These are phyloP conservation scores for Oryza rufipogon DNA, from an alignment of 176 grass and related monocot genomes.

Conservation along the genomic window DNA sequence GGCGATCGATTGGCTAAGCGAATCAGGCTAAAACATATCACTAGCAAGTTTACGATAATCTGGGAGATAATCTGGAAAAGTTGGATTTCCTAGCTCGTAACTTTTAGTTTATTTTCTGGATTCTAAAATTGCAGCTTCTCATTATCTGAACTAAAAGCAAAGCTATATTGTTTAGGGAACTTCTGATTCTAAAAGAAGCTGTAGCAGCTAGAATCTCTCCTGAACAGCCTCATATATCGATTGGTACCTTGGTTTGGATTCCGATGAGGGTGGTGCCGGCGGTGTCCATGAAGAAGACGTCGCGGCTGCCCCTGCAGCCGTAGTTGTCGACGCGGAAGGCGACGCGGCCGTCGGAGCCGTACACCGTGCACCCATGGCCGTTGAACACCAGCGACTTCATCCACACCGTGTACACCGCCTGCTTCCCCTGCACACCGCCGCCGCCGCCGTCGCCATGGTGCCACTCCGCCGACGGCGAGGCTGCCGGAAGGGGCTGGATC, in stretches of 20 bases:
- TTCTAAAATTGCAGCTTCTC: too few relatives aligned
- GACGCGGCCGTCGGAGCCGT: constrained; percentile 56
- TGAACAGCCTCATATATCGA: neutral
- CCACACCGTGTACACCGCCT: constrained; percentile 67
- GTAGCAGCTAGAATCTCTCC: too few relatives aligned
- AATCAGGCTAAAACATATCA: too few relatives aligned
- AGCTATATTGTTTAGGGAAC: too few relatives aligned
- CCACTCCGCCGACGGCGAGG: neutral
- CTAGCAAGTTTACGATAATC: too few relatives aligned
- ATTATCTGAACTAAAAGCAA: too few relatives aligned
- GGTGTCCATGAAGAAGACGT: constrained; percentile 75
- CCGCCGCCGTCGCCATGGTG: neutral
- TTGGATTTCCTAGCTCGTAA: too few relatives aligned
- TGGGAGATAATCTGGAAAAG: too few relatives aligned
- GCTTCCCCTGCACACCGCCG: neutral
- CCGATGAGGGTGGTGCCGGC: constrained; percentile 46
- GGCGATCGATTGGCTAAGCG: neutral
- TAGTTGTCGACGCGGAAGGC: constrained; percentile 87
- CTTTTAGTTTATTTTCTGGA: too few relatives aligned
- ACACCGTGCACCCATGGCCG: constrained; percentile 73
- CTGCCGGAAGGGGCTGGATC: constrained; percentile 39
- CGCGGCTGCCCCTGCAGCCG: constrained; percentile 47
- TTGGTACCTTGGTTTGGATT: constrained; percentile 52
- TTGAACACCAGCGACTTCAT: constrained; percentile 92
- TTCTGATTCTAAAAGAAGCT: too few relatives aligned